Conservation (phyloP, 2,329 filamentous ascomycete genomes). For the Xylariales sp. region DNA sequence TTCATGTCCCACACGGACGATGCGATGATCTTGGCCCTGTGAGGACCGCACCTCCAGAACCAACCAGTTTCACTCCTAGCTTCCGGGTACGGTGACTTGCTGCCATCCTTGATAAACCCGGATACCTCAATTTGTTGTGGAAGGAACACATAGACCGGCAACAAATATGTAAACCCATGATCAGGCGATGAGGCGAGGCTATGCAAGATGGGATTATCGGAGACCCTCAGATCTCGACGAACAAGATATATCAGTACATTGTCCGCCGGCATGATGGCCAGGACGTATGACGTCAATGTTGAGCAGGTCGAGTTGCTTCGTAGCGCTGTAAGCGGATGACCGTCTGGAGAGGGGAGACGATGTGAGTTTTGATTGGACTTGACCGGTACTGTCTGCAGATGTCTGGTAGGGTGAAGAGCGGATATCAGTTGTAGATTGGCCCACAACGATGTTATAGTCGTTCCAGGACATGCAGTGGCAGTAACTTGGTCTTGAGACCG, state of each 20-base stretch:
- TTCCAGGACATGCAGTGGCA: too few relatives aligned
- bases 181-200: conserved; percentile 42
- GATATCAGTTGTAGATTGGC: too few relatives aligned
- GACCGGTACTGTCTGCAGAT: background rate
- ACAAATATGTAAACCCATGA: conserved; percentile 60
- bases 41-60: conserved; percentile 71
- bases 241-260: conserved; percentile 67
- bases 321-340: background rate
- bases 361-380: background rate
- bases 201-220: conserved; percentile 71
- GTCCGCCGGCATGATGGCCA: conserved; percentile 22
- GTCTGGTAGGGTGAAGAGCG: too few relatives aligned
- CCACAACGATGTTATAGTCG: too few relatives aligned
- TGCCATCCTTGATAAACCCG: conserved; percentile 58
- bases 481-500: too few relatives aligned
- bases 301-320: background rate
- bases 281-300: background rate
- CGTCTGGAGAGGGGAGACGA: background rate
- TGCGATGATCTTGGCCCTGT: conserved; percentile 67
- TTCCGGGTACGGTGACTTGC: conserved; percentile 61
- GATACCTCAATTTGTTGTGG: conserved; percentile 70
- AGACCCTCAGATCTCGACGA: conserved; percentile 66
- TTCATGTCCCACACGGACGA: conserved; percentile 73
- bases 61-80: conserved; percentile 60
- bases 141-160: conserved; percentile 67